Evolutionary conservation across 345 rosid genomes (phyloP).

Genomic region (Boechera retrofracta): DNA sequence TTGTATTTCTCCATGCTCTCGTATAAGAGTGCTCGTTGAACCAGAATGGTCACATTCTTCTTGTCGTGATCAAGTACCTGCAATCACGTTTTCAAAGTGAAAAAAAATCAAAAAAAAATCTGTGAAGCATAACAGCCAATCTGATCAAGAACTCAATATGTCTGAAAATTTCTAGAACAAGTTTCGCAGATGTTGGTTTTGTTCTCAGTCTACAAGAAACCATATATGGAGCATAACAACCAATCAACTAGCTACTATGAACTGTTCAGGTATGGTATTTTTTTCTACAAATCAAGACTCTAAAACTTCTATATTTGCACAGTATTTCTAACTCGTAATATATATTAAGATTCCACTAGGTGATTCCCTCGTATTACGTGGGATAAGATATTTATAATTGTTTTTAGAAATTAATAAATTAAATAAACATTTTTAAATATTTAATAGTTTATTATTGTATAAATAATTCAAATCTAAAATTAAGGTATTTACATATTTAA

Average conservation of each 20-base stretch:
- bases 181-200: conserved; percentile 8
- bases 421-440: too few relatives aligned
- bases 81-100: conserved; percentile 30
- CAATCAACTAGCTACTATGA: neutral
- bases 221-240: conserved; percentile 8
- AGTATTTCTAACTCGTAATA: conserved; percentile 8
- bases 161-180: neutral
- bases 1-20: conserved; percentile 99
- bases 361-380: too few relatives aligned
- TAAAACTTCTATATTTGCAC: neutral
- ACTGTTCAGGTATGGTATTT: neutral
- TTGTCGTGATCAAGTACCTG: conserved; percentile 84
- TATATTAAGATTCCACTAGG: conserved; percentile 11
- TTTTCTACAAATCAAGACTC: conserved; percentile 13
- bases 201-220: conserved; percentile 5
- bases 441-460: too few relatives aligned
- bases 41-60: conserved; percentile 69
- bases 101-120: neutral
- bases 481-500: too few relatives aligned
- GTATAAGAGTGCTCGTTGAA: conserved; percentile 91
- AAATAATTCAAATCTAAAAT: too few relatives aligned
- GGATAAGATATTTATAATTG: too few relatives aligned
- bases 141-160: neutral
- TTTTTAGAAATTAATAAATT: too few relatives aligned
- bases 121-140: neutral